Conservation (phyloP, 2,329 filamentous ascomycete species). For the Botryotinia calthae region DNA sequence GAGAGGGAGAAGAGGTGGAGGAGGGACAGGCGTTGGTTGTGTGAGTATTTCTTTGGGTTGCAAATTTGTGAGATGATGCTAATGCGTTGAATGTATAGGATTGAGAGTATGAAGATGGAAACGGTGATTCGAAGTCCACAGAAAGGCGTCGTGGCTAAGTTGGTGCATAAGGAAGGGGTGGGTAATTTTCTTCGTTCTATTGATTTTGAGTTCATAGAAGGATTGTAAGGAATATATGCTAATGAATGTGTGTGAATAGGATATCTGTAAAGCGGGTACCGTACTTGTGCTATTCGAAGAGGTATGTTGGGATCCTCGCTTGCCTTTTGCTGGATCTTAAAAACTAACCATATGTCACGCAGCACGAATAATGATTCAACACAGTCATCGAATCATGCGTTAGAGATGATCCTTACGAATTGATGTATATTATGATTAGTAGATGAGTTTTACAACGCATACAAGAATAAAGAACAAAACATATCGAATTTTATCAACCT, state of each 20-base stretch:
- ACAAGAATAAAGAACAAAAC: background rate
- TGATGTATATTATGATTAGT: conserved; percentile 9
- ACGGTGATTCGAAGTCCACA: conserved; percentile 78
- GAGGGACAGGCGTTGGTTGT: conserved; percentile 88
- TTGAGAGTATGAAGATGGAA: conserved; percentile 90
- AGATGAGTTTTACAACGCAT: background rate
- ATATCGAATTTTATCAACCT: background rate
- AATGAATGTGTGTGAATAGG: conserved; percentile 44
- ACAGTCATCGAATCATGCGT: background rate
- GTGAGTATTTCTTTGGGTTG: conserved; percentile 45
- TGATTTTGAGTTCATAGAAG: too few relatives aligned
- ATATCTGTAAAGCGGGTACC: conserved; percentile 76
- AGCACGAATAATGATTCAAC: background rate
- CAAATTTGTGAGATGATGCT: conserved; percentile 25
- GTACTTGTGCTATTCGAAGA: conserved; percentile 71
- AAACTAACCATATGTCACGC: background rate
- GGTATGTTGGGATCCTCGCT: conserved; percentile 18
- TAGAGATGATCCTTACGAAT: background rate
- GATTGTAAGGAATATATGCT: background rate
- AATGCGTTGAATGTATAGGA: conserved; percentile 45
- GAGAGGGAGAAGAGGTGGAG: conserved; percentile 75
- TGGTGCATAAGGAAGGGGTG: conserved; percentile 74
- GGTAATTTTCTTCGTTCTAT: conserved; percentile 39
- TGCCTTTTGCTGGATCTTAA: background rate
- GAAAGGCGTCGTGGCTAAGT: conserved; percentile 65